phyloP scores from a whole-genome alignment of 106 monocot species.

The Dioscorea dumetorum region DNA sequence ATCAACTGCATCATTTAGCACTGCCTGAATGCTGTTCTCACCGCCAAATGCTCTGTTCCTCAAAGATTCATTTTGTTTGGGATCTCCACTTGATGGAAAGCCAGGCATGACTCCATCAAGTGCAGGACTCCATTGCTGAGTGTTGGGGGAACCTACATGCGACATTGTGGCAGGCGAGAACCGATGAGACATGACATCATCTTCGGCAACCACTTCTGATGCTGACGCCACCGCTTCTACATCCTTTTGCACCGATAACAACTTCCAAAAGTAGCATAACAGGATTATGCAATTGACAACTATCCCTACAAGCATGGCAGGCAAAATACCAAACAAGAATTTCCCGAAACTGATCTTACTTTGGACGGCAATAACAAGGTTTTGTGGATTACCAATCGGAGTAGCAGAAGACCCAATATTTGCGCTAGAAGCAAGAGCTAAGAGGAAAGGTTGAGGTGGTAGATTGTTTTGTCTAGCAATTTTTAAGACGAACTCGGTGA shows the following conservation, averaged over 20 bases:
- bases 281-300: conserved; percentile 48
- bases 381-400: conserved; percentile 92
- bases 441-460: conserved; percentile 69
- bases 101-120: conserved; percentile 9
- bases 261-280: conserved; percentile 47
- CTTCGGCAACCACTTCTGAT: conserved; percentile 17
- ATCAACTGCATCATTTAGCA: not conserved
- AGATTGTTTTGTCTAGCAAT: conserved; percentile 78
- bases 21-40: conserved; percentile 9
- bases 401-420: conserved; percentile 83
- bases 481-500: conserved; percentile 79
- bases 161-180: conserved; percentile 75
- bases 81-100: not conserved
- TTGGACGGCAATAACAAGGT: conserved; percentile 78
- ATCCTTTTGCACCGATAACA: conserved; percentile 35
- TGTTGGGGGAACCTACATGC: conserved; percentile 16
- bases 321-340: conserved; percentile 59
- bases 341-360: conserved; percentile 65
- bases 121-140: conserved; percentile 5
- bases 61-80: conserved; percentile 1
- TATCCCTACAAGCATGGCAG: conserved; percentile 64
- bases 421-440: conserved; percentile 84
- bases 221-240: conserved; percentile 19
- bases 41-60: not conserved
- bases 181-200: conserved; percentile 45